These are phyloP conservation scores for Erythrobasidium hasegawianum DNA, from an alignment of 1,284 basidiomycete genomes.

Conservation along the genomic window DNA sequence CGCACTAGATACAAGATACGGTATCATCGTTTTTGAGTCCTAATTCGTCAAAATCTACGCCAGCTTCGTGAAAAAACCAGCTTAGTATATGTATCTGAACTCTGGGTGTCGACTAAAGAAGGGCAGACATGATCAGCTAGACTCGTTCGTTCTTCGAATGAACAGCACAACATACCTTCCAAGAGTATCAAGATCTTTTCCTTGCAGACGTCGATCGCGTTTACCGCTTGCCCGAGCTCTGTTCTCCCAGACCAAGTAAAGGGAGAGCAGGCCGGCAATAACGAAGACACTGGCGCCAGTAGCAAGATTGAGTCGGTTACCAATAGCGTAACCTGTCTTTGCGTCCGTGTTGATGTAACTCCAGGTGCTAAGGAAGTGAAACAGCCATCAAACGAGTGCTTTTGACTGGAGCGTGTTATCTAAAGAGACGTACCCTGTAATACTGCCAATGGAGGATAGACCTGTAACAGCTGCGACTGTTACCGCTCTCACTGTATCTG, in stretches of 20 bases:
- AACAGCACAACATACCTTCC: conserved; percentile 5
- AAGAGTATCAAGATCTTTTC: conserved; percentile 28
- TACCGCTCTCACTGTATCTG: conserved; percentile 34
- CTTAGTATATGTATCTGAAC: conserved; percentile 28
- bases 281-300: conserved; percentile 37
- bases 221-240: conserved; percentile 35
- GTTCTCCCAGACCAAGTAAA: conserved; percentile 38
- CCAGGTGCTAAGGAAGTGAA: conserved; percentile 38
- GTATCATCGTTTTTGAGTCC: too few relatives aligned
- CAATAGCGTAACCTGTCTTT: conserved; percentile 38
- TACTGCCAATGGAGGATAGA: conserved; percentile 30
- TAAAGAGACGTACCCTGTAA: conserved; percentile 22
- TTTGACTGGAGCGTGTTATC: not conserved
- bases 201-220: conserved; percentile 38
- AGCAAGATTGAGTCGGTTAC: conserved; percentile 41
- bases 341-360: conserved; percentile 42
- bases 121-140: not conserved
- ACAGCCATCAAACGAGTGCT: not conserved
- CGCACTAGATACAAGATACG: too few relatives aligned
- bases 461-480: conserved; percentile 36
- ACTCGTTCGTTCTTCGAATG: not conserved
- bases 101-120: conserved; percentile 17
- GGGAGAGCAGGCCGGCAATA: conserved; percentile 31
- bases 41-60: too few relatives aligned
- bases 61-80: too few relatives aligned